Base-by-base conservation (phyloP, 371 early-diverging fungal species). In the Haplosporangium sp. region DNA sequence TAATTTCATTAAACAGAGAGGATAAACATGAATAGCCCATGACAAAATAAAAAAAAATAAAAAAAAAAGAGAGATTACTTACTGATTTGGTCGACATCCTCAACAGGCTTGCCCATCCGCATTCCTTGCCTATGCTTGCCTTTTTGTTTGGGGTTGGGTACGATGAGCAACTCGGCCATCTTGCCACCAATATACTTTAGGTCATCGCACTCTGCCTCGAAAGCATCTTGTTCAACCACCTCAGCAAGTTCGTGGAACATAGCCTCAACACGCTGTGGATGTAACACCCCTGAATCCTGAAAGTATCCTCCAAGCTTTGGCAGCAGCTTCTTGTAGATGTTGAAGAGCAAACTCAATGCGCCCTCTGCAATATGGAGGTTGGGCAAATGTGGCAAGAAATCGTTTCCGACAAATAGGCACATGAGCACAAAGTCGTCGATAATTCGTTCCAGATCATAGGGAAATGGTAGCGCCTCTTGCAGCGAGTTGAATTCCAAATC, bases 371-470 rank as follows among this genome's bases (percentile, higher is more conserved):
- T 97, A 62, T 99, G 96, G 29, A 99, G 87, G 59, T 90, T 93
- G 45, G 99, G 99, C 52, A 98, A 77, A 80, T 95, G 92, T 42
- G 99, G 99, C 72, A 99, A 77, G 82, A 99, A 99, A 84, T 99
- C 99, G 82, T 99, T 99, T 59, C 99, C 99, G 41, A 98, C 92
- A 74, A 99, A 95, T 74, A 98, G 92, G 42, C 91, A 92, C 71
- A 99, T 72, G 56, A 99, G 84, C 52, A 99, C 92, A 68, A 96
- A 99, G 80, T 99, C 99, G 74, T 98, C 98, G 42, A 99, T 91
- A 54, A 99, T 87, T n/a, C 94, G 89, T 77, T 98, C 96, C 37
- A 97, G 82, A 69, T 98, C 92, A 76, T 94, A 96, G 0, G 83
- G 58, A 62, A 96, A 88, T 1, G 86, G 74, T 42, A 93, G 67